phyloP scores from a whole-genome alignment of 441 rosid genomes.

The Croton setiger region DNA sequence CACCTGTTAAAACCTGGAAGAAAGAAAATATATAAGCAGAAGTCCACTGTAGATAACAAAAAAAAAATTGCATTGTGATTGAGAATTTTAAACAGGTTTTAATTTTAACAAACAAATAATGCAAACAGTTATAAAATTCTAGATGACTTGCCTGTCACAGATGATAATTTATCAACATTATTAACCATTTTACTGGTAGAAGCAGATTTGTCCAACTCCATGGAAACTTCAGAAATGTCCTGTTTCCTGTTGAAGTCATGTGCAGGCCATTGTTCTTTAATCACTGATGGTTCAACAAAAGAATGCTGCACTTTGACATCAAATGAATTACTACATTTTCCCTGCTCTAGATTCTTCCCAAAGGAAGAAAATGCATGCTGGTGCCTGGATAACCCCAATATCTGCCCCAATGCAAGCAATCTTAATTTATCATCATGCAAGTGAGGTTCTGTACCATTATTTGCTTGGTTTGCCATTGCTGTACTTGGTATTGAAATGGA shows the following conservation, averaged over 20 bases:
- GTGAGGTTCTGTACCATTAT: constrained; percentile 18
- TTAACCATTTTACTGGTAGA: constrained; percentile 19
- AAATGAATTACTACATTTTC: constrained; percentile 23
- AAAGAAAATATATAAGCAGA: constrained; percentile 11
- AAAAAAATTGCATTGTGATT: not conserved
- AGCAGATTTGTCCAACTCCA: constrained; percentile 16
- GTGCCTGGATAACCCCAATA: constrained; percentile 40
- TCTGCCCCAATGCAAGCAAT: constrained; percentile 40
- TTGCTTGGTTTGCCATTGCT: constrained; percentile 23
- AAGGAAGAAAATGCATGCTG: constrained; percentile 32
- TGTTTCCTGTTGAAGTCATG: constrained; percentile 21
- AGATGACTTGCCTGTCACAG: constrained; percentile 29
- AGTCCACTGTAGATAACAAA: not conserved
- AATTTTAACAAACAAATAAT: constrained; percentile 12
- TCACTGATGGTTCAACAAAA: constrained; percentile 27
- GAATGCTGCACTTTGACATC: constrained; percentile 22
- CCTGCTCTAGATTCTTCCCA: constrained; percentile 29
- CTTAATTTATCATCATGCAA: constrained; percentile 45
- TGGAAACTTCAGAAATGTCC: constrained; percentile 23
- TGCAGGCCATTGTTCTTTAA: constrained; percentile 23
- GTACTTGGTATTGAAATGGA: constrained; percentile 20
- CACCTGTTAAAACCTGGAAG: constrained; percentile 31
- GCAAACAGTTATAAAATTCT: constrained; percentile 2
- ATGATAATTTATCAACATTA: constrained; percentile 21
- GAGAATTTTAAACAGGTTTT: constrained; percentile 17